Conservation (phyloP, 495 filamentous ascomycete species). For the Penicillium waksmanii region DNA sequence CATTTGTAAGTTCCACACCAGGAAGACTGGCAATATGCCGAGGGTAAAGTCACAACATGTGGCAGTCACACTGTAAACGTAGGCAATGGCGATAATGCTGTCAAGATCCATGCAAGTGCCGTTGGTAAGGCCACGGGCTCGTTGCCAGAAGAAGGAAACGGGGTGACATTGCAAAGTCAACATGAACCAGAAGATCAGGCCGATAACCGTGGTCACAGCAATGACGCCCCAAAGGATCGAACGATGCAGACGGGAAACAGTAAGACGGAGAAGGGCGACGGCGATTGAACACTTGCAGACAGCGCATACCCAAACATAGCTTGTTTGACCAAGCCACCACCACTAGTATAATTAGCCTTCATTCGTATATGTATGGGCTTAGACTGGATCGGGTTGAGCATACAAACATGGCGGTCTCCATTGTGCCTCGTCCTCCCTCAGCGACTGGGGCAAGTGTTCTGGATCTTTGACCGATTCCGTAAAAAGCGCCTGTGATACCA, state of each 20-base stretch:
- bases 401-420: constrained; percentile 49
- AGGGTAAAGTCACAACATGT: constrained; percentile 45
- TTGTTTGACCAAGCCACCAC: constrained; percentile 44
- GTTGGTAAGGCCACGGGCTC: constrained; percentile 13
- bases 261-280: constrained; percentile 41
- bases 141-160: constrained; percentile 45
- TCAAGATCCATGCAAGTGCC: constrained; percentile 41
- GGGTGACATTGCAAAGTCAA: constrained; percentile 48
- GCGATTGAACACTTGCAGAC: constrained; percentile 40
- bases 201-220: constrained; percentile 30
- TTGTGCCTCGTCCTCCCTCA: constrained; percentile 9
- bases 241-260: constrained; percentile 25
- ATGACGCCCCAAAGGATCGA: constrained; percentile 38
- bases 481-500: constrained; percentile 41
- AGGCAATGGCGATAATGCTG: constrained; percentile 38
- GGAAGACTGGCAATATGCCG: constrained; percentile 39
- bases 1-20: constrained; percentile 48
- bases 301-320: constrained; percentile 34
- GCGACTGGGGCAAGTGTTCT: too few relatives aligned
- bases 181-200: constrained; percentile 44
- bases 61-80: constrained; percentile 48
- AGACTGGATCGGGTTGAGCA: constrained; percentile 14
- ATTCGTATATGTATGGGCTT: background rate
- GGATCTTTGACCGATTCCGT: constrained; percentile 40
- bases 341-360: constrained; percentile 32